phyloP scores from a whole-genome alignment of 345 rosid species.

The Hirschfeldia incana region DNA sequence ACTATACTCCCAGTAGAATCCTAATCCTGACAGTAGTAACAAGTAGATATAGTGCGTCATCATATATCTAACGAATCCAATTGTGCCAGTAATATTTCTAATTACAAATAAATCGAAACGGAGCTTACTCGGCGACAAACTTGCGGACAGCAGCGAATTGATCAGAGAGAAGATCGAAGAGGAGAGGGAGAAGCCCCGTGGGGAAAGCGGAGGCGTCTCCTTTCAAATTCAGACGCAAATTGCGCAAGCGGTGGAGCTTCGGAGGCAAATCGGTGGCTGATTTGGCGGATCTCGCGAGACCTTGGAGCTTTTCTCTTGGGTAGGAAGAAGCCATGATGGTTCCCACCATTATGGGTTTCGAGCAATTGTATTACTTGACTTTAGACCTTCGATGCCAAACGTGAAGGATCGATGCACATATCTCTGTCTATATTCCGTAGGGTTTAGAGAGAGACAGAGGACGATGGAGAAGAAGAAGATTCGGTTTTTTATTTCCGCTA shows the following conservation, averaged over 20 bases:
- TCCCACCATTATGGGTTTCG: constrained; percentile 49
- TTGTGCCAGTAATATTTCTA: background rate
- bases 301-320: constrained; percentile 56
- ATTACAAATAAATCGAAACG: background rate
- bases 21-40: background rate
- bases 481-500: constrained; percentile 25
- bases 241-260: constrained; percentile 67
- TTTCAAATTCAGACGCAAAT: constrained; percentile 51
- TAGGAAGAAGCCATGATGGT: constrained; percentile 41
- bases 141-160: constrained; percentile 74
- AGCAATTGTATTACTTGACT: background rate
- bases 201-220: constrained; percentile 43
- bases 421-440: constrained; percentile 24
- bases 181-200: constrained; percentile 62
- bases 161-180: constrained; percentile 73
- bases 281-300: constrained; percentile 57
- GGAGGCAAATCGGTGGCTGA: constrained; percentile 58
- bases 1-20: background rate
- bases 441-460: constrained; percentile 21
- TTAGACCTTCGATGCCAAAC: constrained; percentile 13
- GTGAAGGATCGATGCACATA: constrained; percentile 18
- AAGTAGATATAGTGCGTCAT: background rate
- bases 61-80: background rate
- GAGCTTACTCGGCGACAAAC: constrained; percentile 64
- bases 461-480: constrained; percentile 25